Base-by-base conservation (phyloP, 768 basidiomycete genomes). In the Boletus sp. region DNA sequence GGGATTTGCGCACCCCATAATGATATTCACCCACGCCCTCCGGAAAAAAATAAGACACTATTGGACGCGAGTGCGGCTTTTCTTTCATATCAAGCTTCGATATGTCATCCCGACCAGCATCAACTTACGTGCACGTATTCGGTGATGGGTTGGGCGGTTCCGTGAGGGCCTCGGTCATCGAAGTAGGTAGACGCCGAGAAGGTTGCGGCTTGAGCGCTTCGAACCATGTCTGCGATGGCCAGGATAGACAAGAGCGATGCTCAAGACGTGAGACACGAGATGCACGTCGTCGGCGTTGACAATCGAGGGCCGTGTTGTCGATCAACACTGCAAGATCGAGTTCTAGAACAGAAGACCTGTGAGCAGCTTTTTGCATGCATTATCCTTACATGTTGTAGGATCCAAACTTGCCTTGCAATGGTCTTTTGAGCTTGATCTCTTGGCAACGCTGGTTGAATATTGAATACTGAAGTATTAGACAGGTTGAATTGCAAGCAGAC, bases 31-130 rank as follows among this genome's bases (percentile, higher is more conserved):
- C 97, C 2, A 98, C 90, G 46, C 87, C 91, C 72, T 89, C 88
- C 0, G 97, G 93, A 63, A 89, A 94, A 74, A 95, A 99, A 72
- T 98, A 99, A 2, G 95, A 94, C 9, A 99, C 97, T 60, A 90
- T 85, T 0, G 93, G 90, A 21, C 87, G 80, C 42, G 61, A 71
- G 56, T 65, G 62, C 4, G 63, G 57, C 69, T 70, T 68, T 40
- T 21, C 42, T 46, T 65, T 66, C 41, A 55, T 52, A 53, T 66
- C 59, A 62, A 61, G 54, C 48, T 33, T 52, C 33, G 41, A 47
- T n/a, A 32, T 1, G 15, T n/a, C 14, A 25, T 51, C 5, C 34
- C 30, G 41, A n/a, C 45, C 17, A 43, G 41, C 25, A 30, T 43
- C 21, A 42, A 74, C 83, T 65, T 74, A 90, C 89, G 69, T 90